These are phyloP conservation scores for Metroxylon sagu DNA, from an alignment of 176 grass and related monocot species.

Conservation along the genomic window DNA sequence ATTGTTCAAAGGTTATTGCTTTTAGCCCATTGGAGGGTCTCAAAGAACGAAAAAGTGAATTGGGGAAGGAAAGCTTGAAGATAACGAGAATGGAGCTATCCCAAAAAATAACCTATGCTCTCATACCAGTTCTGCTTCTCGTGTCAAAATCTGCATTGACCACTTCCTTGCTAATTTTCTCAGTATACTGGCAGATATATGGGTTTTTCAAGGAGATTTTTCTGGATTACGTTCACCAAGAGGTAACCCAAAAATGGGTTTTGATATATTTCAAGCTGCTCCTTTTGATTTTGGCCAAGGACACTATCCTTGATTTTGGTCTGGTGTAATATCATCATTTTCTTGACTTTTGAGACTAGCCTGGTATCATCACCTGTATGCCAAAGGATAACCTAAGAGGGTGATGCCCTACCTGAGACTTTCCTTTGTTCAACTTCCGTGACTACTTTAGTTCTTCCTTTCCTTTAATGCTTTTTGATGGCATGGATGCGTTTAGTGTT, in stretches of 20 bases:
- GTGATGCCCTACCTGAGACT: too few species aligned
- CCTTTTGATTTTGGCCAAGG: slow-evolving; percentile 66
- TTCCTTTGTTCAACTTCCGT: too few species aligned
- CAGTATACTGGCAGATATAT: slow-evolving; percentile 71
- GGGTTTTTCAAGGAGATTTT: slow-evolving; percentile 91
- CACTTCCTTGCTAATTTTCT: slow-evolving; percentile 45
- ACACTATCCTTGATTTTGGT: slow-evolving; percentile 54
- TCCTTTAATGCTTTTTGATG: too few species aligned
- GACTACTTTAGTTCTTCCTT: too few species aligned
- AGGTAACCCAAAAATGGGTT: slow-evolving; percentile 69
- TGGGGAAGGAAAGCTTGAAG: slow-evolving; percentile 52
- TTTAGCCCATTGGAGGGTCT: slow-evolving; percentile 59
- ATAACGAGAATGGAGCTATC: slow-evolving; percentile 41
- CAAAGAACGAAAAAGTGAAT: slow-evolving; percentile 33
- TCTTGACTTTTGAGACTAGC: too few species aligned
- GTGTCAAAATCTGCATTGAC: slow-evolving; percentile 44
- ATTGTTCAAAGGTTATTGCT: slow-evolving; percentile 35
- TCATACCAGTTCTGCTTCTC: slow-evolving; percentile 52
- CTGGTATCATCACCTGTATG: too few species aligned
- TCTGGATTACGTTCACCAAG: slow-evolving; percentile 78
- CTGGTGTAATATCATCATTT: slow-evolving; percentile 31
- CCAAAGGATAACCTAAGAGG: too few species aligned
- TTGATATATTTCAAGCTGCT: slow-evolving; percentile 77
- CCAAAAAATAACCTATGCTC: slow-evolving; percentile 34
- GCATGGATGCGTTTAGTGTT: too few species aligned